Conservation (phyloP, 2,329 filamentous ascomycete genomes). For the Venturia pyrina region DNA sequence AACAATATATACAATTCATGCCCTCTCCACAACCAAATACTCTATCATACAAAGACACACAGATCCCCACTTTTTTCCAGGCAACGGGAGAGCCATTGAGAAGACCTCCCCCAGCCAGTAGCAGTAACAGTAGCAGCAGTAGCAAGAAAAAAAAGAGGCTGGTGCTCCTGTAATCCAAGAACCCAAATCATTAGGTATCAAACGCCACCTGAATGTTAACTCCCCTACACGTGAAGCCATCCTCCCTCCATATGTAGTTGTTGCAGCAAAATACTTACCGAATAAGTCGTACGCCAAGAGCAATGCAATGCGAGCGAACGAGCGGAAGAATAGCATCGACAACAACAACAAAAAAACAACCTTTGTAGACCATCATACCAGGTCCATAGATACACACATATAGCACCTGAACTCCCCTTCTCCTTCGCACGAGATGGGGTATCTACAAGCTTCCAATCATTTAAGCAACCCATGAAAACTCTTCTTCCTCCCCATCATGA, state of each 20-base stretch:
- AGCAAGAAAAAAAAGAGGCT: too few relatives aligned
- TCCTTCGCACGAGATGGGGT: not conserved
- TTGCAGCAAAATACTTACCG: too few relatives aligned
- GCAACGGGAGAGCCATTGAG: too few relatives aligned
- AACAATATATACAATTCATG: too few relatives aligned
- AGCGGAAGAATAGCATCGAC: not conserved
- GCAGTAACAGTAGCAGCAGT: too few relatives aligned
- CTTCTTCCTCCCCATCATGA: conserved; percentile 60
- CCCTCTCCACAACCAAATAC: too few relatives aligned
- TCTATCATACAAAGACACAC: too few relatives aligned
- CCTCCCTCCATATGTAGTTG: too few relatives aligned
- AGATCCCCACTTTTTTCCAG: too few relatives aligned
- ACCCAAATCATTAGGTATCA: not conserved
- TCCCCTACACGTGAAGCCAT: too few relatives aligned
- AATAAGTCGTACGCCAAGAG: not conserved
- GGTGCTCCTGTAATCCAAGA: not conserved
- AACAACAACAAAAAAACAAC: not conserved
- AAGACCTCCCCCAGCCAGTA: too few relatives aligned
- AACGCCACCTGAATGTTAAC: not conserved
- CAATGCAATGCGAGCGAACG: not conserved
- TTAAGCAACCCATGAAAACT: conserved; percentile 3
- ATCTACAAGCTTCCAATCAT: not conserved
- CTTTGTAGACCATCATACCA: not conserved
- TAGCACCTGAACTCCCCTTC: too few relatives aligned
- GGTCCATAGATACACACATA: not conserved